phyloP scores from a whole-genome alignment of 768 basidiomycete species.

The Leccinum broughii region DNA sequence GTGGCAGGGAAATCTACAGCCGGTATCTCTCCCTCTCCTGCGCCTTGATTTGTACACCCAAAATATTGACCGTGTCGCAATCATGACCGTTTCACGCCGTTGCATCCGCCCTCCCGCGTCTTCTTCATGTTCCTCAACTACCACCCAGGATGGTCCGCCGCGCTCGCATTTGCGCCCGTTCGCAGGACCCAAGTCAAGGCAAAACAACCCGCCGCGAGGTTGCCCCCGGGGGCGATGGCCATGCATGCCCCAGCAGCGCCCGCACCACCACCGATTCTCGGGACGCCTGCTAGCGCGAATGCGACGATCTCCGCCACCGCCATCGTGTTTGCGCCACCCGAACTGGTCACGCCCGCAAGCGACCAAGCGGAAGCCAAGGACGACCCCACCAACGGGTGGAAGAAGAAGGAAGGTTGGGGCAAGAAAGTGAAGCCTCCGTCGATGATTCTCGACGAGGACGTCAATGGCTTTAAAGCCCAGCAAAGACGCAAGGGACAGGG shows the following conservation, averaged over 20 bases:
- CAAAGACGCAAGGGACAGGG: slow-evolving; percentile 50
- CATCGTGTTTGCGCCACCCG: slow-evolving; percentile 69
- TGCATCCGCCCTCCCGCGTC: slow-evolving; percentile 1
- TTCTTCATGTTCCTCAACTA: not conserved
- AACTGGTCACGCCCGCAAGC: slow-evolving; percentile 39
- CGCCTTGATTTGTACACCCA: slow-evolving; percentile 36
- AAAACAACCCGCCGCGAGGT: slow-evolving; percentile 45
- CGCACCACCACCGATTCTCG: slow-evolving; percentile 32
- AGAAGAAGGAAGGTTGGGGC: slow-evolving; percentile 68
- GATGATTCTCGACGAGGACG: slow-evolving; percentile 86
- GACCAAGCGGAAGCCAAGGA: slow-evolving; percentile 32
- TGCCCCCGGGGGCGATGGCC: slow-evolving; percentile 56
- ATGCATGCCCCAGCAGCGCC: slow-evolving; percentile 41
- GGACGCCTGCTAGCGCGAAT: slow-evolving; percentile 29
- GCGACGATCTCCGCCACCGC: slow-evolving; percentile 53
- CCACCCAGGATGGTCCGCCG: slow-evolving; percentile 77
- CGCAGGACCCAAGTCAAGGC: slow-evolving; percentile 62
- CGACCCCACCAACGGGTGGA: slow-evolving; percentile 35
- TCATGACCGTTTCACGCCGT: slow-evolving; percentile 31
- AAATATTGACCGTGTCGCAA: slow-evolving; percentile 40
- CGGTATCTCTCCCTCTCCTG: slow-evolving; percentile 52
- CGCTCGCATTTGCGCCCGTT: slow-evolving; percentile 85
- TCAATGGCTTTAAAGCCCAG: slow-evolving; percentile 75
- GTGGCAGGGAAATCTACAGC: slow-evolving; percentile 51
- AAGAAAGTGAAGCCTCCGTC: slow-evolving; percentile 89